Conservation (phyloP, 139 green algal species). For the Coccomyxa sp. region DNA sequence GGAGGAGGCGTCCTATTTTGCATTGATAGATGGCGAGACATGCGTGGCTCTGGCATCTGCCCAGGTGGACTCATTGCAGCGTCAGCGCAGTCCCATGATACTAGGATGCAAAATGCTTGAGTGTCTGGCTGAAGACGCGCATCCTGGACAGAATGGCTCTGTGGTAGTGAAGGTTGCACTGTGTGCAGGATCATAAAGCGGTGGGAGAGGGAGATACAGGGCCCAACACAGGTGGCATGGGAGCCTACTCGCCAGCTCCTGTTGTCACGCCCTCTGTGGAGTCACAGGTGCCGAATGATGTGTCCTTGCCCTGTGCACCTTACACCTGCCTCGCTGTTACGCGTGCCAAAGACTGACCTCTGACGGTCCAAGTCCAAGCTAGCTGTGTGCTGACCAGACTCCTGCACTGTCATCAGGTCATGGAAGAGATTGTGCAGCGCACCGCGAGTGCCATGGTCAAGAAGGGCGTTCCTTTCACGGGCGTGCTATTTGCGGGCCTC, state of each 20-base stretch:
- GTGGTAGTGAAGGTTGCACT: neutral
- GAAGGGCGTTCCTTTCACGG: conserved; percentile 80
- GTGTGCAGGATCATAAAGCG: conserved; percentile 92
- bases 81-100: too few species aligned
- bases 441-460: conserved; percentile 84
- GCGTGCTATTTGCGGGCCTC: conserved; percentile 94
- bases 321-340: too few species aligned
- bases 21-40: conserved; percentile 82
- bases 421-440: conserved; percentile 81
- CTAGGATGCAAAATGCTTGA: too few species aligned
- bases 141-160: neutral
- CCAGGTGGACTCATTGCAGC: conserved; percentile 32
- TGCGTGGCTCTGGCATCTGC: conserved; percentile 67
- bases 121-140: too few species aligned
- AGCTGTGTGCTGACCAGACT: too few species aligned
- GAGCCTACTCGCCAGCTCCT: conserved; percentile 93
- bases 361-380: too few species aligned
- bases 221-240: conserved; percentile 98
- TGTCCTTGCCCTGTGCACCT: too few species aligned
- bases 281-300: conserved; percentile 29
- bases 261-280: conserved; percentile 80
- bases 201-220: conserved; percentile 93
- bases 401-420: conserved; percentile 40
- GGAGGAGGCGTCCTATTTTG: conserved; percentile 97
- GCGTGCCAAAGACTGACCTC: too few species aligned